Evolutionary conservation across 495 filamentous ascomycete genomes (phyloP).

Genomic region (Thermochaetoides thermophila): DNA sequence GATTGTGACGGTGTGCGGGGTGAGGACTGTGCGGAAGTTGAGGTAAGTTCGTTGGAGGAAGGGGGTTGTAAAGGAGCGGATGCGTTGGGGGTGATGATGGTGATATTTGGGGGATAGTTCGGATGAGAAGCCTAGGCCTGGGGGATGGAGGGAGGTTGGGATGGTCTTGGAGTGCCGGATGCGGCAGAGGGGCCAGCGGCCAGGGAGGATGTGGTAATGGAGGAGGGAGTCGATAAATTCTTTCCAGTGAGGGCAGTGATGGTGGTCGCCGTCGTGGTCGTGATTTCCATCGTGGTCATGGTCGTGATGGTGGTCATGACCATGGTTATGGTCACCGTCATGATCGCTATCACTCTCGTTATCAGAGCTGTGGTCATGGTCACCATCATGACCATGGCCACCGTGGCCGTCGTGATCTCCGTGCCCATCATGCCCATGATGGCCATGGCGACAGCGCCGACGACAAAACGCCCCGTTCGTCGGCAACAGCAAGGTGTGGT

Average conservation of each 20-base stretch:
- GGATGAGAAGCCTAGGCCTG: slow-evolving; percentile 37
- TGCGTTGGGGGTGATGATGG: slow-evolving; percentile 47
- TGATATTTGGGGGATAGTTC: slow-evolving; percentile 38
- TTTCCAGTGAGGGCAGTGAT: slow-evolving; percentile 35
- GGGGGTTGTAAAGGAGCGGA: slow-evolving; percentile 32
- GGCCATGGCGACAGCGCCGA: slow-evolving; percentile 40
- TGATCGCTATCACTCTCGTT: no score
- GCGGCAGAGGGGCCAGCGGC: slow-evolving; percentile 42
- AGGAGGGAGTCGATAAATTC: slow-evolving; percentile 51
- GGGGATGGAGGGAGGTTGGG: slow-evolving; percentile 44
- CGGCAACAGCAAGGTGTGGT: slow-evolving; percentile 71
- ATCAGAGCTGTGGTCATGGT: neutral
- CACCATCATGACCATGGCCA: neutral
- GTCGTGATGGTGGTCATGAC: no score
- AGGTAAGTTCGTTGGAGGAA: slow-evolving; percentile 43
- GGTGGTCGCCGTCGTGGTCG: slow-evolving; percentile 1
- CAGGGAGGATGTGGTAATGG: slow-evolving; percentile 54
- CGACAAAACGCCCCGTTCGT: slow-evolving; percentile 60
- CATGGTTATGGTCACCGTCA: no score
- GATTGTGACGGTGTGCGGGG: slow-evolving; percentile 42
- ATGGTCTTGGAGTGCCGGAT: slow-evolving; percentile 52
- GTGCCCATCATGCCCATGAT: neutral
- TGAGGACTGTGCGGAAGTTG: slow-evolving; percentile 57
- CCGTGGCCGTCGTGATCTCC: neutral
- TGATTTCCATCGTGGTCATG: neutral